Percentiles rank a stretch among this genome's conserved stretches.
phyloP scores from a whole-genome alignment of 495 filamentous ascomycete genomes.

The Neurospora sp. region DNA sequence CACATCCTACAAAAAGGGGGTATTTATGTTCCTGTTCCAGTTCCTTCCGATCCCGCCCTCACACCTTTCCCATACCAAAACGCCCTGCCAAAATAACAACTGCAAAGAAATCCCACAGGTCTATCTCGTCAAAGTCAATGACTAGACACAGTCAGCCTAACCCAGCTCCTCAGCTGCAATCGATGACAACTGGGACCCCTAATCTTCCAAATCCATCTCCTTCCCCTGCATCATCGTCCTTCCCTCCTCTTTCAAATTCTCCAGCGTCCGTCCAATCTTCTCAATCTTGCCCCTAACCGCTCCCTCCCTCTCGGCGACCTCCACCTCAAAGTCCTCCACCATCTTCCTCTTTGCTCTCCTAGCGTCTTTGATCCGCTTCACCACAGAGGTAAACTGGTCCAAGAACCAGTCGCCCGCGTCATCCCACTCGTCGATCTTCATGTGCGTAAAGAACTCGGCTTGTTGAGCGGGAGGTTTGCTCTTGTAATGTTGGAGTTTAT shows the following conservation, averaged over 20 bases:
- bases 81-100: not conserved
- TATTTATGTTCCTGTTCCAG: not conserved
- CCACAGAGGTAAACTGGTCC: slow-evolving; percentile 52
- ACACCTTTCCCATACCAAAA: not conserved
- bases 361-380: slow-evolving; percentile 52
- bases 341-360: slow-evolving; percentile 56
- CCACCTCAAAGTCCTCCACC: slow-evolving; percentile 56
- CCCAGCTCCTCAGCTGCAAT: not conserved
- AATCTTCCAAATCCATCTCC: slow-evolving; percentile 29
- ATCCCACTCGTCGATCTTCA: slow-evolving; percentile 70
- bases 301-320: slow-evolving; percentile 44
- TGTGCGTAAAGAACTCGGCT: slow-evolving; percentile 49
- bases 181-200: not conserved
- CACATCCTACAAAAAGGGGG: not conserved
- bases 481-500: slow-evolving; percentile 35
- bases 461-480: slow-evolving; percentile 37
- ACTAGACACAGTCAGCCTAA: not conserved
- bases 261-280: slow-evolving; percentile 41
- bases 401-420: slow-evolving; percentile 72
- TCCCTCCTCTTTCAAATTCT: slow-evolving; percentile 45
- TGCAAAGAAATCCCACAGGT: not conserved
- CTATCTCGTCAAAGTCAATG: not conserved
- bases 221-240: slow-evolving; percentile 47
- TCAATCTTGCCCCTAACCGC: slow-evolving; percentile 45
- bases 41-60: not conserved